Evolutionary conservation across 1,284 basidiomycete genomes (phyloP).

Genomic region (Puccinia sorghi): DNA sequence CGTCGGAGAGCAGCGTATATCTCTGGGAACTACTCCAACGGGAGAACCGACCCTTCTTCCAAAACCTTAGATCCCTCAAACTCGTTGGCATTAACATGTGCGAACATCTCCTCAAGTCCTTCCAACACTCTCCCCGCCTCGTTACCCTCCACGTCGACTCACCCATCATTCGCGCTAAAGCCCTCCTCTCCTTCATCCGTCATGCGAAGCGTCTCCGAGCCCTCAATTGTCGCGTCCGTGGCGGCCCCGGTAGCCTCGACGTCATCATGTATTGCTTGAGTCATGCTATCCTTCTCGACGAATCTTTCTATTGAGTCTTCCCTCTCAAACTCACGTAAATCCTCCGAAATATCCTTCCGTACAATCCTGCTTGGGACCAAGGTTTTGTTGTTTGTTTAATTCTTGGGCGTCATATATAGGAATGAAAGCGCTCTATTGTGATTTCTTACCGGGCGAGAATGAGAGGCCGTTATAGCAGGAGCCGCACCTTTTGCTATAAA

Average conservation of each 20-base stretch:
- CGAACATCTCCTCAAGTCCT: conserved; percentile 1
- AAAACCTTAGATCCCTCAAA: background rate
- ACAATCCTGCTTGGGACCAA: too few species aligned
- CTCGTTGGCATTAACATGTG: background rate
- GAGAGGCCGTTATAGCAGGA: too few species aligned
- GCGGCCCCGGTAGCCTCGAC: conserved; percentile 13
- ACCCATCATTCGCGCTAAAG: background rate
- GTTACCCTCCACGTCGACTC: background rate
- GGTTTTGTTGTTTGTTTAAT: too few species aligned
- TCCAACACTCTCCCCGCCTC: background rate
- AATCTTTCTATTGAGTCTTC: conserved; percentile 28
- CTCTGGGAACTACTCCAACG: background rate
- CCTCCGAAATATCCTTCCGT: too few species aligned
- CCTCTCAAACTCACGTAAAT: too few species aligned
- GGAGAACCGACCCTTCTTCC: background rate
- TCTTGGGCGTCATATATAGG: too few species aligned
- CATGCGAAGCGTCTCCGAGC: background rate
- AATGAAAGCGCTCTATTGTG: too few species aligned
- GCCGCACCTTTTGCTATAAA: too few species aligned
- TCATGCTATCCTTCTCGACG: background rate
- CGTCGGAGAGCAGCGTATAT: background rate
- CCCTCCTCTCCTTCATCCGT: background rate
- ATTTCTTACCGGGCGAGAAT: too few species aligned
- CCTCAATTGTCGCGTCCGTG: conserved; percentile 10
- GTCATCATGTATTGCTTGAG: conserved; percentile 12